A percentile compares a stretch with the other conserved stretches of the same genome.
phyloP scores from a whole-genome alignment of 495 filamentous ascomycete genomes.

The Penicillium coffeae region DNA sequence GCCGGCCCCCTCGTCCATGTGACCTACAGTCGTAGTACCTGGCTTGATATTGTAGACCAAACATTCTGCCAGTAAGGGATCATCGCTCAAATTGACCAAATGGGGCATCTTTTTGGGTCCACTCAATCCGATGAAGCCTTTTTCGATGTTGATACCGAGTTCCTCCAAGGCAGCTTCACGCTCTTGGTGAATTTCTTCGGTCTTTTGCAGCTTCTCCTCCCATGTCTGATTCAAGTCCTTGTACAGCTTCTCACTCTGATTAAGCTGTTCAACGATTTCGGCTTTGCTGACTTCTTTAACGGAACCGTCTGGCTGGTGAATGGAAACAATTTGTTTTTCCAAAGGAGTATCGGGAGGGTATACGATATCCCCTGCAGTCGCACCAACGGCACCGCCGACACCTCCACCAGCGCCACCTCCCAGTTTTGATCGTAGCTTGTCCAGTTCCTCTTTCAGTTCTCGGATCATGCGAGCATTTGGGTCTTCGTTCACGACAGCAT shows the following conservation, averaged over 20 bases:
- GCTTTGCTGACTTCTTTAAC: constrained; percentile 97
- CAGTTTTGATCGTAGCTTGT: constrained; percentile 81
- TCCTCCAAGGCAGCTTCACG: constrained; percentile 94
- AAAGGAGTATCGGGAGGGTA: constrained; percentile 90
- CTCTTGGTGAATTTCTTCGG: constrained; percentile 95
- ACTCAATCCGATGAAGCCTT: constrained; percentile 91
- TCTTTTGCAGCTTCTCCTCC: constrained; percentile 94
- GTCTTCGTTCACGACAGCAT: constrained; percentile 98
- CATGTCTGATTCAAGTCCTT: constrained; percentile 97
- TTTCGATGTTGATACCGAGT: constrained; percentile 97
- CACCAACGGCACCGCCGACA: constrained; percentile 31
- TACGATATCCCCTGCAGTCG: constrained; percentile 62
- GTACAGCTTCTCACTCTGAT: constrained; percentile 92
- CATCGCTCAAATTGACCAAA: constrained; percentile 95
- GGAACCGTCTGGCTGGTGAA: constrained; percentile 77
- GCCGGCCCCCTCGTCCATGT: constrained; percentile 73
- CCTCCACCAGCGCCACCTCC: constrained; percentile 57
- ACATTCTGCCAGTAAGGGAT: constrained; percentile 92
- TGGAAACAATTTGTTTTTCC: constrained; percentile 94
- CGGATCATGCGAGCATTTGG: constrained; percentile 98
- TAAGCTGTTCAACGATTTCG: constrained; percentile 94
- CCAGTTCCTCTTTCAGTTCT: constrained; percentile 93
- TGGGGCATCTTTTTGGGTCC: constrained; percentile 99
- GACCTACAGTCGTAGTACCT: constrained; percentile 86
- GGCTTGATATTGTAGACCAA: constrained; percentile 98